phyloP scores from a whole-genome alignment of 2,329 filamentous ascomycete genomes.

The Penicillium sp. region DNA sequence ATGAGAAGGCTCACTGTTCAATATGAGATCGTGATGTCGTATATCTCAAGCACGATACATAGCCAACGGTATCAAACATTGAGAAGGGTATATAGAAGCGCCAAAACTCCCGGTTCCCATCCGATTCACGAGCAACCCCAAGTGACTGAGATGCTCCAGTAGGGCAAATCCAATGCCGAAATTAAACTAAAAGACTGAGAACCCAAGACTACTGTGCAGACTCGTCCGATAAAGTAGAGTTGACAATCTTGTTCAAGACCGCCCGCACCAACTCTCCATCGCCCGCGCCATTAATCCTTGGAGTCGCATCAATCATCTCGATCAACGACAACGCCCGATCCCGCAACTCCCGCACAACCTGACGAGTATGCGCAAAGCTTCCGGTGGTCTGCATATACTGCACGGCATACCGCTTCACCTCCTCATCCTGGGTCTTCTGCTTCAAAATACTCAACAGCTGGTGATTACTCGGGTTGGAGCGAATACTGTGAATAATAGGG shows the following conservation, averaged over 20 bases:
- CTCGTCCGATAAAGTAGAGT: constrained; percentile 36
- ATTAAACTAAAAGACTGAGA: neutral
- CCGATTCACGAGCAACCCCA: neutral
- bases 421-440: constrained; percentile 81
- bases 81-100: constrained; percentile 21
- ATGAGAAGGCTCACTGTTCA: neutral
- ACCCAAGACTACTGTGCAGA: neutral
- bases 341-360: constrained; percentile 66
- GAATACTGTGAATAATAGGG: constrained; percentile 91
- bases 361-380: constrained; percentile 82
- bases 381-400: constrained; percentile 87
- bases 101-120: neutral
- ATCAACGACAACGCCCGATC: constrained; percentile 65
- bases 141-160: neutral
- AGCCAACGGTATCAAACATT: constrained; percentile 1
- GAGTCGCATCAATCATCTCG: constrained; percentile 61
- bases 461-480: constrained; percentile 60
- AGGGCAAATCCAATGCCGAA: neutral
- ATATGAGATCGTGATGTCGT: constrained; percentile 12
- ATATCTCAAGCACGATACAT: constrained; percentile 3
- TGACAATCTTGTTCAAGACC: constrained; percentile 69
- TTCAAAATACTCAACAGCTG: constrained; percentile 87
- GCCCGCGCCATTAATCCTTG: constrained; percentile 49
- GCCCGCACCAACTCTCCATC: constrained; percentile 61
- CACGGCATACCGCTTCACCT: constrained; percentile 90